These are phyloP conservation scores for Dictyostelium discoideum DNA, from an alignment of 78 protist species.

Conservation along the genomic window DNA sequence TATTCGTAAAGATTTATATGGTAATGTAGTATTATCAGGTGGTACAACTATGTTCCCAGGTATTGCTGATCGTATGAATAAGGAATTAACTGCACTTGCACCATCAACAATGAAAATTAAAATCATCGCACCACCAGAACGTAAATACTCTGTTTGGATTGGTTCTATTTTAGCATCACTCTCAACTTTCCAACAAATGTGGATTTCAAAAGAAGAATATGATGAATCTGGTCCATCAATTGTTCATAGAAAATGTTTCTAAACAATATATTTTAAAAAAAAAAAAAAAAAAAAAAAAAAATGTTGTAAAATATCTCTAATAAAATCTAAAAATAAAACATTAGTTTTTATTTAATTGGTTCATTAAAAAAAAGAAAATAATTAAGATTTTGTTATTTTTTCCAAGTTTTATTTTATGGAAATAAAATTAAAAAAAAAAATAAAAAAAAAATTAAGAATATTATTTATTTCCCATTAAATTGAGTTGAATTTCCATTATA, in stretches of 20 bases:
- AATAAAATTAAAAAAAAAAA: too few relatives aligned
- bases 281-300: too few relatives aligned
- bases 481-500: slow-evolving; percentile 70
- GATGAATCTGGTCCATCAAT: slow-evolving; percentile 76
- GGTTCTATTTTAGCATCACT: slow-evolving; percentile 89
- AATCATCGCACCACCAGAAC: slow-evolving; percentile 84
- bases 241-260: slow-evolving; percentile 10
- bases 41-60: slow-evolving; percentile 36
- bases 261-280: neutral
- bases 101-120: slow-evolving; percentile 58
- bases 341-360: too few relatives aligned
- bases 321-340: too few relatives aligned
- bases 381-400: too few relatives aligned
- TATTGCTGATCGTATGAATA: slow-evolving; percentile 56
- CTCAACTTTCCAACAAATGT: slow-evolving; percentile 76
- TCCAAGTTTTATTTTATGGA: too few relatives aligned
- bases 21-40: slow-evolving; percentile 89
- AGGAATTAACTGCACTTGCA: slow-evolving; percentile 60
- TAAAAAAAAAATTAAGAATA: neutral
- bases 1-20: slow-evolving; percentile 49
- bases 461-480: slow-evolving; percentile 18
- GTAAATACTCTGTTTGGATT: slow-evolving; percentile 87
- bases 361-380: too few relatives aligned
- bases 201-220: slow-evolving; percentile 87
- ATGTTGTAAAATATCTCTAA: neutral